A percentile compares a stretch with the other conserved stretches of the same genome.
Conservation (phyloP, 352 stramenopile genomes). For the Nothophytophthora sp. region DNA sequence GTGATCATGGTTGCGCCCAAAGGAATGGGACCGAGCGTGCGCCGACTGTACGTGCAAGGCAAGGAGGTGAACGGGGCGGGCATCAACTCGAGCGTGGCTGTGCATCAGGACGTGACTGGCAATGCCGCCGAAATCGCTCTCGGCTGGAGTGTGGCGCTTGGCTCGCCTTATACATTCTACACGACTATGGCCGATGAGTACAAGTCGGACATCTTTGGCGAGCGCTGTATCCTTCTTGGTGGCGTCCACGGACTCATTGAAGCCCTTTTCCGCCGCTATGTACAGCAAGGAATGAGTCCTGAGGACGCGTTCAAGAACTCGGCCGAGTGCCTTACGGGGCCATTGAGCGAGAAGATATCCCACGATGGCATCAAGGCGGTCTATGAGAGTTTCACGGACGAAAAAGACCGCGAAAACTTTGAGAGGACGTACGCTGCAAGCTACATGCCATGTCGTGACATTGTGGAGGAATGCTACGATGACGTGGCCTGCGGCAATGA, state of each 20-base stretch:
- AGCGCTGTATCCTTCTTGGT: slow-evolving; percentile 97
- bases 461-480: slow-evolving; percentile 99
- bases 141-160: slow-evolving; percentile 96
- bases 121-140: slow-evolving; percentile 95
- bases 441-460: slow-evolving; percentile 96
- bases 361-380: slow-evolving; percentile 97
- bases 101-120: slow-evolving; percentile 95
- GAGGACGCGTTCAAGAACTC: slow-evolving; percentile 97
- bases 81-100: slow-evolving; percentile 97
- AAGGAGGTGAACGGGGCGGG: slow-evolving; percentile 98
- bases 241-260: slow-evolving; percentile 98
- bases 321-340: slow-evolving; percentile 97
- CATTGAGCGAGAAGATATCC: slow-evolving; percentile 97
- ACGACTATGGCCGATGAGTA: slow-evolving; percentile 97
- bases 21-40: slow-evolving; percentile 97
- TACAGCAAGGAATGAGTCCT: slow-evolving; percentile 92
- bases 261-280: slow-evolving; percentile 96
- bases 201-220: slow-evolving; percentile 98
- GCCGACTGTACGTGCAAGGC: slow-evolving; percentile 97
- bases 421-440: slow-evolving; percentile 95
- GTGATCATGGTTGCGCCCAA: slow-evolving; percentile 99
- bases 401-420: slow-evolving; percentile 95
- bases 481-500: slow-evolving; percentile 98
- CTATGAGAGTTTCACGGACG: slow-evolving; percentile 92
- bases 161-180: slow-evolving; percentile 98